Conservation (phyloP, 2,329 filamentous ascomycete genomes). For the Cyphellophora europaea region DNA sequence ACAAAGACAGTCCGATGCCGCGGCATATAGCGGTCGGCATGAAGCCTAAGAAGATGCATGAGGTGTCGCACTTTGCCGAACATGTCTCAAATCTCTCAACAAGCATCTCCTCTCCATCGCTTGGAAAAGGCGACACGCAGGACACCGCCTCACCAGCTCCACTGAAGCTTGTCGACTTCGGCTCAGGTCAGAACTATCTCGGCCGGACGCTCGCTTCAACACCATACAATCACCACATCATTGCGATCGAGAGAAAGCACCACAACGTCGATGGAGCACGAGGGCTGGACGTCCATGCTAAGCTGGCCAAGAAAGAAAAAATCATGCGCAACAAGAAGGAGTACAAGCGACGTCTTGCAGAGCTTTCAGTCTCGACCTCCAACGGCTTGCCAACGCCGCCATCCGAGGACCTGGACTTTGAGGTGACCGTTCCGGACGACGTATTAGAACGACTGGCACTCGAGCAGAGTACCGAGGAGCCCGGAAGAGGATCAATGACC, state of each 20-base stretch:
- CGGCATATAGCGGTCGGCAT: constrained; percentile 75
- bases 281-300: constrained; percentile 73
- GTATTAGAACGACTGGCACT: constrained; percentile 4
- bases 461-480: constrained; percentile 2
- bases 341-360: constrained; percentile 18
- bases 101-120: constrained; percentile 39
- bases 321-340: constrained; percentile 74
- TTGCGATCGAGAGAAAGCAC: constrained; percentile 81
- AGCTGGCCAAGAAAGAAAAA: constrained; percentile 61
- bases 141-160: constrained; percentile 20
- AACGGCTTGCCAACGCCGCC: constrained; percentile 5
- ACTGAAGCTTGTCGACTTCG: constrained; percentile 86
- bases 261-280: constrained; percentile 81
- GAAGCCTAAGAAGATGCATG: constrained; percentile 92
- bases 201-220: constrained; percentile 75
- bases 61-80: constrained; percentile 81
- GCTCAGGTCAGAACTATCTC: constrained; percentile 93
- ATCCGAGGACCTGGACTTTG: neutral
- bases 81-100: constrained; percentile 64
- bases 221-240: constrained; percentile 76
- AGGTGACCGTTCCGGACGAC: neutral
- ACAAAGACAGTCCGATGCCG: constrained; percentile 41
- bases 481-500: constrained; percentile 25
- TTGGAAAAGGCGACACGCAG: constrained; percentile 18
- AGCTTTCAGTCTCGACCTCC: neutral